Percentiles rank a stretch among this genome's conserved stretches.
Evolutionary conservation across 257 asterid genomes (phyloP).

Genomic region (Gardenia jasminoides): DNA sequence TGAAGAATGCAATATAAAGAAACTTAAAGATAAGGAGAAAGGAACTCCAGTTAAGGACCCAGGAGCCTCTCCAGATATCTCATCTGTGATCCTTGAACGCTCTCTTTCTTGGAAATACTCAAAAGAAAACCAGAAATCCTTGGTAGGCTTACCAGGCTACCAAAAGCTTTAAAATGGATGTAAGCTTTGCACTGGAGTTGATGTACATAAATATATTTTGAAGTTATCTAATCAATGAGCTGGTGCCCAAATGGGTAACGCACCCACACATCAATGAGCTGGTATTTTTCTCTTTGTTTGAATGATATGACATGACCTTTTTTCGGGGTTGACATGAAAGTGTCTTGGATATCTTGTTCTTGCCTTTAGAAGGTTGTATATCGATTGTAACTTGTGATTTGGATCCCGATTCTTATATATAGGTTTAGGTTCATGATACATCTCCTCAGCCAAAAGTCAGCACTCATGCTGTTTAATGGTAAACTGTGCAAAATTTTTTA

Average conservation of each 20-base stretch:
- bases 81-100: not conserved
- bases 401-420: too few relatives aligned
- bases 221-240: not conserved
- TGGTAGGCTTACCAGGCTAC: not conserved
- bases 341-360: too few relatives aligned
- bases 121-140: not conserved
- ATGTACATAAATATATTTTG: not conserved
- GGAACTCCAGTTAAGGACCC: not conserved
- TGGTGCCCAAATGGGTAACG: not conserved
- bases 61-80: not conserved
- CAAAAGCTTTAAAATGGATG: not conserved
- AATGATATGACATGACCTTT: not conserved
- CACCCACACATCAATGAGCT: too few relatives aligned
- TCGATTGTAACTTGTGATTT: too few relatives aligned
- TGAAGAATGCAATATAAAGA: not conserved
- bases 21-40: not conserved
- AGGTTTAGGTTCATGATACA: too few relatives aligned
- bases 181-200: not conserved
- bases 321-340: too few relatives aligned
- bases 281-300: not conserved
- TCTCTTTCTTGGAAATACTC: not conserved
- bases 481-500: too few relatives aligned
- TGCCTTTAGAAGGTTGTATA: too few relatives aligned
- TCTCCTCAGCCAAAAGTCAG: too few relatives aligned
- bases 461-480: too few relatives aligned